These are phyloP conservation scores for Pythium diclinum DNA, from an alignment of 352 stramenopile species.

Conservation along the genomic window DNA sequence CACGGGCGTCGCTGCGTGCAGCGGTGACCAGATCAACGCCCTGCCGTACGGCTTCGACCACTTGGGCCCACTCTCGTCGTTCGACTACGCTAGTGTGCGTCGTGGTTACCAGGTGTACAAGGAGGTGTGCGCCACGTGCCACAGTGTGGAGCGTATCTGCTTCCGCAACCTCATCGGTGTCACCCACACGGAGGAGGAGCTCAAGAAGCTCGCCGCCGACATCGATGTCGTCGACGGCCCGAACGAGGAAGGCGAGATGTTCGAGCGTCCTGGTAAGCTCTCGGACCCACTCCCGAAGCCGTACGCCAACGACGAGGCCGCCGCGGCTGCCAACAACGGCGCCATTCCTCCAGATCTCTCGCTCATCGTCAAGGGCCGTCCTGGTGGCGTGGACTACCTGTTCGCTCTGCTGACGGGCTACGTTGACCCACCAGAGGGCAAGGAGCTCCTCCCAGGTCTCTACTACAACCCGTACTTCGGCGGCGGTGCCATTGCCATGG, in stretches of 20 bases:
- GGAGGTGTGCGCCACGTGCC: slow-evolving; percentile 97
- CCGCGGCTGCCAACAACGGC: slow-evolving; percentile 95
- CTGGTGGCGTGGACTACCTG: slow-evolving; percentile 95
- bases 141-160: slow-evolving; percentile 95
- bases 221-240: slow-evolving; percentile 97
- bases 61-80: slow-evolving; percentile 79
- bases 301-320: slow-evolving; percentile 98
- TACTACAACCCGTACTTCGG: slow-evolving; percentile 99
- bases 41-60: slow-evolving; percentile 90
- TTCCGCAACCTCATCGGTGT: slow-evolving; percentile 98
- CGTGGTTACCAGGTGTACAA: slow-evolving; percentile 99
- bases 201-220: slow-evolving; percentile 91
- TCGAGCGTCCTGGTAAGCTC: slow-evolving; percentile 97
- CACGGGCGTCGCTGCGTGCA: slow-evolving; percentile 78
- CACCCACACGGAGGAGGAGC: slow-evolving; percentile 92
- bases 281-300: slow-evolving; percentile 94
- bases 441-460: slow-evolving; percentile 78
- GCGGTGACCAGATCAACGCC: slow-evolving; percentile 84
- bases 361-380: slow-evolving; percentile 97
- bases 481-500: slow-evolving; percentile 98
- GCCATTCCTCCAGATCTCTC: slow-evolving; percentile 97
- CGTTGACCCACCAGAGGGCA: slow-evolving; percentile 92
- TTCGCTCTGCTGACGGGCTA: slow-evolving; percentile 98
- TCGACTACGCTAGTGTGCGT: slow-evolving; percentile 93
- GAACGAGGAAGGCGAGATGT: slow-evolving; percentile 99